Conservation (phyloP, 352 stramenopile species). For the Peronospora belbahrii region DNA sequence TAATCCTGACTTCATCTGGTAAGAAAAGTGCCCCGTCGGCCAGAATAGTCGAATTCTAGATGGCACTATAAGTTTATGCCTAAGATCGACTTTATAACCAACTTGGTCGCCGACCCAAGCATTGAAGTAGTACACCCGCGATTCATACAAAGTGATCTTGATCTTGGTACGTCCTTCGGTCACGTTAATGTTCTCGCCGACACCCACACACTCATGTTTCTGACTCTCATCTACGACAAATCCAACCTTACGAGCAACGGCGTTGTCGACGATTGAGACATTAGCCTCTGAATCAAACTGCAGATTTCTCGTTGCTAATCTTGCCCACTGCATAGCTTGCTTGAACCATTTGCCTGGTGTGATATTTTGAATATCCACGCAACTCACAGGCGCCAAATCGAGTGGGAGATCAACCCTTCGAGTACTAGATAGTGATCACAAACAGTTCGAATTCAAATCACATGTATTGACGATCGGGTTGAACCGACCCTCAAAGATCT, state of each 20-base stretch:
- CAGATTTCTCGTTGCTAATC: slow-evolving; percentile 13
- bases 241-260: too few species aligned
- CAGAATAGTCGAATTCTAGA: too few species aligned
- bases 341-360: slow-evolving; percentile 13
- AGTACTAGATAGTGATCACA: too few species aligned
- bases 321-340: slow-evolving; percentile 6
- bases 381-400: slow-evolving; percentile 7
- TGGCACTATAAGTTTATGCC: too few species aligned
- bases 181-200: background rate
- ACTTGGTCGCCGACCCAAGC: too few species aligned
- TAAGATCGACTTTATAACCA: too few species aligned
- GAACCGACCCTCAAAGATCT: background rate
- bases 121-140: too few species aligned
- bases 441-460: background rate
- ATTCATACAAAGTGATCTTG: too few species aligned
- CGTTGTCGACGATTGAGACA: slow-evolving; percentile 14
- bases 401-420: background rate
- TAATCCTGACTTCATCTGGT: too few species aligned
- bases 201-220: too few species aligned
- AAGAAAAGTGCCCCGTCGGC: too few species aligned
- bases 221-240: slow-evolving; percentile 5
- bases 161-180: too few species aligned
- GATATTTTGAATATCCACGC: slow-evolving; percentile 10
- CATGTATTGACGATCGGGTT: slow-evolving; percentile 8
- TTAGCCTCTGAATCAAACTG: slow-evolving; percentile 13